Evolutionary conservation across 441 rosid species (phyloP).

Genomic region (Hura crepitans): DNA sequence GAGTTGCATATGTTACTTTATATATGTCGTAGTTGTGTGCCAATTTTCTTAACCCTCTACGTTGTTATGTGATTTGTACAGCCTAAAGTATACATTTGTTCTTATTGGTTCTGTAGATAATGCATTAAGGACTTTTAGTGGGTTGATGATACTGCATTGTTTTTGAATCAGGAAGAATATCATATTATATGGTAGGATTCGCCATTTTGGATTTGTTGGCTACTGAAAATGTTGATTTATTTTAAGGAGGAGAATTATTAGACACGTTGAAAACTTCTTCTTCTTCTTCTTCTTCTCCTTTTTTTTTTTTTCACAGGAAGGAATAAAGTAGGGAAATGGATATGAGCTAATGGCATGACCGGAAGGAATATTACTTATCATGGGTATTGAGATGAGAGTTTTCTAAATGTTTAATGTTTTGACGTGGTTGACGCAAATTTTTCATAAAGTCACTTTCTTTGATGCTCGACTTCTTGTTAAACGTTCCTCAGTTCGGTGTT

Average conservation of each 20-base stretch:
- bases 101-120: neutral
- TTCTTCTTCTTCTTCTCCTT: too few relatives aligned
- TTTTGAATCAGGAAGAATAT: slow-evolving; percentile 1
- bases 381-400: neutral
- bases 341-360: neutral
- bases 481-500: neutral
- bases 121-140: neutral
- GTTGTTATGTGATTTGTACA: too few relatives aligned
- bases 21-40: neutral
- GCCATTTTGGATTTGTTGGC: neutral
- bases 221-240: neutral
- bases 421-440: neutral
- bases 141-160: neutral
- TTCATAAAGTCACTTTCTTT: neutral
- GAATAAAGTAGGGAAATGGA: neutral
- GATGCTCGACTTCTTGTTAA: neutral
- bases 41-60: neutral
- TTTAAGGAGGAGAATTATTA: neutral
- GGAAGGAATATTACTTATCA: neutral
- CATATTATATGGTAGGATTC: neutral
- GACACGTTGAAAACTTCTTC: neutral
- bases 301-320: neutral
- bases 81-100: too few relatives aligned
- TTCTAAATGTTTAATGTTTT: neutral
- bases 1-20: slow-evolving; percentile 21